These are phyloP conservation scores for Rhipidocladum racemiflorum DNA, from an alignment of 176 grass and related monocot species.

Conservation along the genomic window DNA sequence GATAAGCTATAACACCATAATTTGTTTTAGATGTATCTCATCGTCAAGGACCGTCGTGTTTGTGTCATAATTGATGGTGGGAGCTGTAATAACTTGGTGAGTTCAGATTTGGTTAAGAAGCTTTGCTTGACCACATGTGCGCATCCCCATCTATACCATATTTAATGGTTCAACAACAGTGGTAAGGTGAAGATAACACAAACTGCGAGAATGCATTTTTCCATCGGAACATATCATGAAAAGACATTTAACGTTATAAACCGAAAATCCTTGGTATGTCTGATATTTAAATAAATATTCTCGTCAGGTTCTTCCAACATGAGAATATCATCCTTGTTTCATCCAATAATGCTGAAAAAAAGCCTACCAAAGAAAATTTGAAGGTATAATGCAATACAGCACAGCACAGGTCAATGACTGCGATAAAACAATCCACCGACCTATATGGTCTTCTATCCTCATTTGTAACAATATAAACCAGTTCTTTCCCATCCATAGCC, in stretches of 20 bases:
- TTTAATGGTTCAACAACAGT: too few relatives aligned
- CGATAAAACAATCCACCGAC: slow-evolving; percentile 45
- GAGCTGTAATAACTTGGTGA: too few relatives aligned
- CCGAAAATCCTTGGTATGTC: slow-evolving; percentile 89
- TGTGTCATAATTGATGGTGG: too few relatives aligned
- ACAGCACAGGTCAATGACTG: not conserved
- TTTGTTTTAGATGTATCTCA: too few relatives aligned
- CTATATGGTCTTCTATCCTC: slow-evolving; percentile 79
- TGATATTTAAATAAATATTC: slow-evolving; percentile 84
- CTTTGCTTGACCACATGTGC: too few relatives aligned
- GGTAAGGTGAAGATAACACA: too few relatives aligned
- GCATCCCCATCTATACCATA: too few relatives aligned
- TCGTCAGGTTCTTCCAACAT: slow-evolving; percentile 81
- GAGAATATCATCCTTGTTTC: slow-evolving; percentile 64
- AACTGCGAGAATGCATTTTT: too few relatives aligned
- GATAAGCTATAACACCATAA: too few relatives aligned
- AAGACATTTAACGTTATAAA: slow-evolving; percentile 89
- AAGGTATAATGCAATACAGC: slow-evolving; percentile 15
- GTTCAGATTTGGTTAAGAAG: too few relatives aligned
- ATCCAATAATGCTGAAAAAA: slow-evolving; percentile 88
- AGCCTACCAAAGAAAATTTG: slow-evolving; percentile 53
- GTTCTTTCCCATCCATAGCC: slow-evolving; percentile 84
- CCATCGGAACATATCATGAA: slow-evolving; percentile 12
- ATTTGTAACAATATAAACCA: slow-evolving; percentile 80
- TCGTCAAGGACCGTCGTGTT: too few relatives aligned